These are phyloP conservation scores for Takakia lepidozioides DNA, from an alignment of 225 moss, liverwort and hornwort genomes.

Conservation along the genomic window DNA sequence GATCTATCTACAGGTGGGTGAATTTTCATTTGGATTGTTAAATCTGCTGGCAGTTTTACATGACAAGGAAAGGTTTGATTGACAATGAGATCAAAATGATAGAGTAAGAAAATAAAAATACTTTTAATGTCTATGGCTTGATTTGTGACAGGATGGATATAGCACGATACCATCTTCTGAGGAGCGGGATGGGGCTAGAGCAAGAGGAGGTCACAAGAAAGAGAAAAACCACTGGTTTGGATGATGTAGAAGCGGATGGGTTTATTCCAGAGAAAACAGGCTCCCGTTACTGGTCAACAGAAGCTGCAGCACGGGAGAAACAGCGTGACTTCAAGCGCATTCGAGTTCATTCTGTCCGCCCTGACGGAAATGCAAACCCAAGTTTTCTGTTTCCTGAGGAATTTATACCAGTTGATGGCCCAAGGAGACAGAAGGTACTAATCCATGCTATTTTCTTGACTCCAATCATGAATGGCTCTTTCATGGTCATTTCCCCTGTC, in stretches of 20 bases:
- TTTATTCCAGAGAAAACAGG: slow-evolving; percentile 49
- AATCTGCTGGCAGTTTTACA: too few relatives aligned
- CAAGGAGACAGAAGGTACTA: slow-evolving; percentile 28
- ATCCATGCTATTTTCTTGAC: too few relatives aligned
- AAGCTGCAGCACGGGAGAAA: slow-evolving; percentile 53
- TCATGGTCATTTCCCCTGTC: not conserved
- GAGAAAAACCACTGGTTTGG: slow-evolving; percentile 17
- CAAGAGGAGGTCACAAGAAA: slow-evolving; percentile 10
- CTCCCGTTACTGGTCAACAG: slow-evolving; percentile 77
- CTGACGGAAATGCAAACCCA: slow-evolving; percentile 10
- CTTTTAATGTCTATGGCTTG: too few relatives aligned
- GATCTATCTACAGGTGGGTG: slow-evolving; percentile 78
- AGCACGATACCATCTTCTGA: slow-evolving; percentile 60
- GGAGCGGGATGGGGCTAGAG: slow-evolving; percentile 22
- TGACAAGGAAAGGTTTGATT: too few relatives aligned
- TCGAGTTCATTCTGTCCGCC: slow-evolving; percentile 27
- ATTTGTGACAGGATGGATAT: slow-evolving; percentile 62
- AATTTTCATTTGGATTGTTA: too few relatives aligned
- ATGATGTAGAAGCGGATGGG: slow-evolving; percentile 41
- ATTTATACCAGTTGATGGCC: slow-evolving; percentile 27
- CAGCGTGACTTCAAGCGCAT: slow-evolving; percentile 65
- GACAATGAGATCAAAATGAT: too few relatives aligned
- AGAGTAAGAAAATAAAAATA: too few relatives aligned
- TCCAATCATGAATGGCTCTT: too few relatives aligned
- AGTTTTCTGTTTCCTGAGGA: slow-evolving; percentile 10